Base-by-base conservation (phyloP, 192 early-diverging fungal genomes). In the Coemansia aciculifera region DNA sequence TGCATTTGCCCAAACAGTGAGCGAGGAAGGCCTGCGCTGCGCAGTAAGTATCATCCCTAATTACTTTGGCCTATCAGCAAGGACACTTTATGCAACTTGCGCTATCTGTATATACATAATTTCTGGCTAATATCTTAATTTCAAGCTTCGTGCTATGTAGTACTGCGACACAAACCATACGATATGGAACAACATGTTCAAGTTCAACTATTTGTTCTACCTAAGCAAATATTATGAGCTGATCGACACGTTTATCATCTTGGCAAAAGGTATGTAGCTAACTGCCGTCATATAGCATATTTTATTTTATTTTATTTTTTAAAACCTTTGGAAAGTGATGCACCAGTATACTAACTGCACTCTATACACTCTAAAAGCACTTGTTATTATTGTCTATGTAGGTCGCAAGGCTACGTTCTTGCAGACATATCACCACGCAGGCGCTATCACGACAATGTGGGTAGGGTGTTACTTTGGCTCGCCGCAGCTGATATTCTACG, bases 401-500 rank as follows among this genome's bases (percentile, higher is more conserved):
- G 91, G 91, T 36, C 81, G 80, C 62, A 73, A 72, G 59, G 90
- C 91, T 0, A 92, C 91, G 23, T 87, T 93, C 36, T 79, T 95
- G 63, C 94, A 95, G 82, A 90, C 90, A 36, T 95, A 93, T 77
- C 94, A 95, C 75, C 94, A 95, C 72, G 88, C 92, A 2, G 92
- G 92, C 34, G 92, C 94, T 15, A 95, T 95, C 72, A 84, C 92
- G 62, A 91, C 90, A 67, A 95, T 95, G 94, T 93, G 90, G 90
- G 85, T 89, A n/a, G 90, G 91, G 46, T 89, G 90, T 75, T 86
- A 88, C 62, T 91, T 87, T 73, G 90, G 89, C 63, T 87, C 92
- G 1, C 87, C 90, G 2, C 90, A 91, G 52, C 88, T 92, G 68
- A 92, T 92, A 87, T 90, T 94, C 63, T 93, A 92, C 69, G 92